A percentile compares a stretch with the other conserved stretches of the same genome.
Conservation (phyloP, 2,329 filamentous ascomycete genomes). For the Fusarium vanettenii region DNA sequence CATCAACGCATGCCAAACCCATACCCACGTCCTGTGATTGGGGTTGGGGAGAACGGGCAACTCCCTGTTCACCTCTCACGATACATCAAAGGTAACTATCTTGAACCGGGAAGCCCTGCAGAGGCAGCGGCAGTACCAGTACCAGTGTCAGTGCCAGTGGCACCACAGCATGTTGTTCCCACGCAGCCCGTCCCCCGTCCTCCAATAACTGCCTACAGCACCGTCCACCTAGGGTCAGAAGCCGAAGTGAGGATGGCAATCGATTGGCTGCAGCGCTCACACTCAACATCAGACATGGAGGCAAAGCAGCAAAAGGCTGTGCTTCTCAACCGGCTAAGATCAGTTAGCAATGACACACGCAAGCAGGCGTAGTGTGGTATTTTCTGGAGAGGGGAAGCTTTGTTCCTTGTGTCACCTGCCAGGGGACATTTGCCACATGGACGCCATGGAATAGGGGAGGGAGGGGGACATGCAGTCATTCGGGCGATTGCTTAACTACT, state of each 20-base stretch:
- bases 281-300: constrained; percentile 25
- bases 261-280: constrained; percentile 62
- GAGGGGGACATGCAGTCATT: neutral
- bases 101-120: constrained; percentile 5
- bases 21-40: constrained; percentile 3
- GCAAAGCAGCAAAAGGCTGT: constrained; percentile 35
- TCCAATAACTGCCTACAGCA: constrained; percentile 15
- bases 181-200: constrained; percentile 3
- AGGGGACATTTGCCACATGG: constrained; percentile 9
- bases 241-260: constrained; percentile 74
- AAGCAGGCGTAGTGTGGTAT: constrained; percentile 11
- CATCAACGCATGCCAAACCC: constrained; percentile 16
- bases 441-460: neutral
- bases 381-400: neutral
- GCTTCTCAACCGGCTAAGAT: constrained; percentile 36
- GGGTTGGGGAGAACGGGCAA: constrained; percentile 10
- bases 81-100: constrained; percentile 30
- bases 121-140: neutral
- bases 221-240: constrained; percentile 67
- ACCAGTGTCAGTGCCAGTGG: constrained; percentile 3
- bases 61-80: constrained; percentile 10
- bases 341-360: constrained; percentile 8
- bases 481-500: constrained; percentile 12
- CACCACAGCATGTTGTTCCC: constrained; percentile 12
- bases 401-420: constrained; percentile 6